Evolutionary conservation across 768 basidiomycete genomes (phyloP).

Genomic region (Cyclocybe cylindracea): DNA sequence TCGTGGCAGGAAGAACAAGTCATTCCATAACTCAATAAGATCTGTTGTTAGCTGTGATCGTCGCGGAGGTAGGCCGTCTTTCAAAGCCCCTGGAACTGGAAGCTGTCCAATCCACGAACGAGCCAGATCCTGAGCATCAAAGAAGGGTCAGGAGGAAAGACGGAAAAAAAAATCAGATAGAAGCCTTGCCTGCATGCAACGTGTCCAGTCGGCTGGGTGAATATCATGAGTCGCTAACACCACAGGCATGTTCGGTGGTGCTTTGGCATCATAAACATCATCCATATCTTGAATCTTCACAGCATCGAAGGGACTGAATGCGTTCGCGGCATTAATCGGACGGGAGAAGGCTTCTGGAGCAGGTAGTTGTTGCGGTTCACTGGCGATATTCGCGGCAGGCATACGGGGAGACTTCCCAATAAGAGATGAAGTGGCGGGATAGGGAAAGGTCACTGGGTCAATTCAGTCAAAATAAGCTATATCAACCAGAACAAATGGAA

Average conservation of each 20-base stretch:
- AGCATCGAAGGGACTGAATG: conserved; percentile 69
- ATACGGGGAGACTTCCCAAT: conserved; percentile 36
- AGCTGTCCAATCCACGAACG: conserved; percentile 79
- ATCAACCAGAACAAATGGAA: conserved; percentile 14
- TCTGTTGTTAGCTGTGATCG: conserved; percentile 65
- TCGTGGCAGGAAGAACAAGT: conserved; percentile 70
- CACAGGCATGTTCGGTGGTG: conserved; percentile 68
- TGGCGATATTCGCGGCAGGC: conserved; percentile 26
- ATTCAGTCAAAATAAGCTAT: conserved; percentile 16
- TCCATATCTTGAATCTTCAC: conserved; percentile 82
- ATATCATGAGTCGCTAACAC: conserved; percentile 78
- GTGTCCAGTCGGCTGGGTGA: conserved; percentile 75
- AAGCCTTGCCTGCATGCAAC: conserved; percentile 68
- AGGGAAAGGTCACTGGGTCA: conserved; percentile 15
- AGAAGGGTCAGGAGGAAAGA: background rate
- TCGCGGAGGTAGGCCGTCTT: conserved; percentile 51
- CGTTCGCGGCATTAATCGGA: conserved; percentile 63
- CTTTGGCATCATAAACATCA: conserved; percentile 53
- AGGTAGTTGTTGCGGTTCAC: conserved; percentile 45
- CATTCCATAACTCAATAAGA: conserved; percentile 80
- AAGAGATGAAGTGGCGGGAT: conserved; percentile 12
- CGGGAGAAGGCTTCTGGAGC: conserved; percentile 77
- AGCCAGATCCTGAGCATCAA: conserved; percentile 57
- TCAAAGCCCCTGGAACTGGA: conserved; percentile 55
- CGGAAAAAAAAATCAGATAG: background rate